Conservation (phyloP, 352 stramenopile species). For the Phytophthora capsici region DNA sequence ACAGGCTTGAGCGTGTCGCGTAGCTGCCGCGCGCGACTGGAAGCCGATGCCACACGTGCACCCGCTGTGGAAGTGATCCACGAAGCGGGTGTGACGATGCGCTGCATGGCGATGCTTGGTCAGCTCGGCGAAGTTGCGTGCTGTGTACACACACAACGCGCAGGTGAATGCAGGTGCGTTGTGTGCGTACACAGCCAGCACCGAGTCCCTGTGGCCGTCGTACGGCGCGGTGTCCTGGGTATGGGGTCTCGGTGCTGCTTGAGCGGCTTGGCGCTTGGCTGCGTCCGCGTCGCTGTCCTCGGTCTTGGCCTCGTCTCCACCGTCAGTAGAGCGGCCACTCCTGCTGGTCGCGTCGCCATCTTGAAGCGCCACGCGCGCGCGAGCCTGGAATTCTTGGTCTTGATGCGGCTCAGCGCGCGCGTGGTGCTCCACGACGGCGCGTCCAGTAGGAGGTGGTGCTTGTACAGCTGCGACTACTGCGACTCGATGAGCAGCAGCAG, state of each 20-base stretch:
- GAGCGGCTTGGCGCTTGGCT: too few species aligned
- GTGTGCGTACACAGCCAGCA: conserved; percentile 19
- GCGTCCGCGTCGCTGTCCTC: too few species aligned
- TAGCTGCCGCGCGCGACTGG: not conserved
- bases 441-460: too few species aligned
- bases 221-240: too few species aligned
- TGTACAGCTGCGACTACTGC: too few species aligned
- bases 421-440: too few species aligned
- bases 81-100: not conserved
- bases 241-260: not conserved
- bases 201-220: not conserved
- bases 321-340: too few species aligned
- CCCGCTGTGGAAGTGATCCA: conserved; percentile 5
- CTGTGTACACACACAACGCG: conserved; percentile 6
- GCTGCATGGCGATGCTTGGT: too few species aligned
- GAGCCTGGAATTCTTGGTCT: too few species aligned
- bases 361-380: too few species aligned
- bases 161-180: conserved; percentile 7
- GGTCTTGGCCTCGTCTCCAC: not conserved
- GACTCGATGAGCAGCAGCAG: too few species aligned
- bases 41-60: conserved; percentile 6
- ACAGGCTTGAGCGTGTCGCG: not conserved
- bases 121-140: not conserved
- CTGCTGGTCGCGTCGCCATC: not conserved
- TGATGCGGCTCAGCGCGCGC: too few species aligned